A percentile compares a stretch with the other conserved stretches of the same genome.
Evolutionary conservation across 1,139 yeast genomes (phyloP).

Genomic region (Waltiozyma sp.): DNA sequence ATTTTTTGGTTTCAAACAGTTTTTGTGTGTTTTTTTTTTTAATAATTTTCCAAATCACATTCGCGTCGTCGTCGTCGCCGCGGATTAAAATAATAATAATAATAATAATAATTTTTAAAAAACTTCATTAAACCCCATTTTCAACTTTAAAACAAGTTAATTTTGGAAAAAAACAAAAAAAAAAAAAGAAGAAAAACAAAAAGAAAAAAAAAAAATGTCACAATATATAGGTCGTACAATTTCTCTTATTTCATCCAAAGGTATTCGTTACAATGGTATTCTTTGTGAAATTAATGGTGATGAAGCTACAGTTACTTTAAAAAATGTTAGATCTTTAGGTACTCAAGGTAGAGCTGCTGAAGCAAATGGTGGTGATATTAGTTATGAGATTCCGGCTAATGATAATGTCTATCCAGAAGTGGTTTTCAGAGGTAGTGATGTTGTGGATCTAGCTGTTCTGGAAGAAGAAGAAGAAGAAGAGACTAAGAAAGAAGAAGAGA

Average conservation of each 20-base stretch:
- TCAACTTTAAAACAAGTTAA: too few species aligned
- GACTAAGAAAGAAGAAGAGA: conserved; percentile 13
- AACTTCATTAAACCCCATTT: too few species aligned
- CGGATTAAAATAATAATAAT: too few species aligned
- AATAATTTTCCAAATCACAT: too few species aligned
- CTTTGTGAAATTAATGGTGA: conserved; percentile 83
- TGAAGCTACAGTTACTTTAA: conserved; percentile 81
- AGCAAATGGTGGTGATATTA: conserved; percentile 28
- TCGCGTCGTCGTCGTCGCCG: too few species aligned
- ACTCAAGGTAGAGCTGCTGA: conserved; percentile 85
- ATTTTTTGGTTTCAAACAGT: too few species aligned
- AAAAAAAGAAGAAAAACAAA: too few species aligned
- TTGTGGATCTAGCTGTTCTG: conserved; percentile 76
- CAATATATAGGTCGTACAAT: conserved; percentile 89
- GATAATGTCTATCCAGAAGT: conserved; percentile 67
- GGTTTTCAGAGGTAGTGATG: conserved; percentile 87
- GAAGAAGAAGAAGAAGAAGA: conserved; percentile 31
- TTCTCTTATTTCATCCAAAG: conserved; percentile 78
- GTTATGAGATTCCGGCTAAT: conserved; percentile 63
- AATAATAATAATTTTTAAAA: too few species aligned
- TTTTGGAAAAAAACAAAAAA: too few species aligned
- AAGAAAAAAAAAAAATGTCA: conserved; percentile 48
- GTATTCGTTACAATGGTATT: conserved; percentile 78
- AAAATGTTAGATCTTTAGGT: conserved; percentile 76
- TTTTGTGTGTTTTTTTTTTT: too few species aligned